Base-by-base conservation (phyloP, 2,329 filamentous ascomycete genomes). In the Botryosphaeria dothidea region DNA sequence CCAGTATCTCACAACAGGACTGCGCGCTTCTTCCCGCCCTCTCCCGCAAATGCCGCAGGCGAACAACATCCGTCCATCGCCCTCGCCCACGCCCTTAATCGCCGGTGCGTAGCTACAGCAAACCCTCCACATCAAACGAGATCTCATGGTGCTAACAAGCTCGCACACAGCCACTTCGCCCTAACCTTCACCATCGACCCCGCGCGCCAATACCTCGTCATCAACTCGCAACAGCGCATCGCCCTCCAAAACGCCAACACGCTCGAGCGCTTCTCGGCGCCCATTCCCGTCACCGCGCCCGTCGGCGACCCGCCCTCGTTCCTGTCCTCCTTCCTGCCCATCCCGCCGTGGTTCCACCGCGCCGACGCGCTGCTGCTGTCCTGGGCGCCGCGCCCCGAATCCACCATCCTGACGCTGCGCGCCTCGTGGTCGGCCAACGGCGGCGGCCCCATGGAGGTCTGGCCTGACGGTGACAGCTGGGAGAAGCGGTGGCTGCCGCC, bases 141-240 rank as follows among this genome's bases (percentile, higher is more conserved):
- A 41, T 5, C 17, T 13, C 38, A 4, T 15, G 17, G 17, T 15
- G 38, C 45, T 23, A 48, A n/a, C n/a, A 34, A 31, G 34, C 60
- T 36, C 48, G 45, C 23, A 19, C 19, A 8, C 31, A 34, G 45
- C n/a, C 48, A 45, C 31, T 63, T 63, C 23, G 46, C 60, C 48
- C 48, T 63, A 15, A 15, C 19, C 17, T 63, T 63, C 46, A n/a
- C 46, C 6, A 29, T 63, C 48, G 60, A 63, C 46, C 13, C 48
- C 15, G n/a, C 4, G 19, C 48, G 60, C 6, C 60, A 63, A 43
- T 63, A 63, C 11, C 60, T 63, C 36, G 31, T 63, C 34, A 43
- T 54, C 60, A 63, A 63, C 60, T 23, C 51, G 46, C 60, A 52
- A 4, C 60, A 63, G 15, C 60, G 46, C 48, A 54, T 63, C 46